Evolutionary conservation across 257 asterid genomes (phyloP).

Genomic region (Lithospermum erythrorhizon): DNA sequence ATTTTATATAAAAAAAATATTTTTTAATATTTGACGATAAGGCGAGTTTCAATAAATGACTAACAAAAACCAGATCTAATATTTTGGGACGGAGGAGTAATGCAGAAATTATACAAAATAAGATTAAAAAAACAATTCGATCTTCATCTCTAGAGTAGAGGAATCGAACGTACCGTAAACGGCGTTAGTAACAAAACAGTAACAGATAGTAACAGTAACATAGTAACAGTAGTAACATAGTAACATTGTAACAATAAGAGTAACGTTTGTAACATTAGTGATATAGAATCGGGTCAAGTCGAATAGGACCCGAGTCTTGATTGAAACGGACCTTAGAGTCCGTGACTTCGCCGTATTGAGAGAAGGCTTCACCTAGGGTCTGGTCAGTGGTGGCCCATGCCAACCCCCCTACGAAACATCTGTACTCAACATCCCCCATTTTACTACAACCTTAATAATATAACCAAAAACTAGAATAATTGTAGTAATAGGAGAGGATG

Average conservation of each 20-base stretch:
- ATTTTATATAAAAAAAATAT: no score
- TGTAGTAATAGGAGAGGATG: no score
- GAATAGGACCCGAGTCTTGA: conserved; percentile 52
- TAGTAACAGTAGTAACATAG: conserved; percentile 32
- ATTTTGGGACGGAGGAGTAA: no score
- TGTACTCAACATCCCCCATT: conserved; percentile 46
- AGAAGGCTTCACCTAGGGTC: conserved; percentile 54
- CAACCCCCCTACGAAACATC: conserved; percentile 94
- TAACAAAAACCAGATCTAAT: no score
- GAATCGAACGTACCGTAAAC: conserved; percentile 76
- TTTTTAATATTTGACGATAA: no score
- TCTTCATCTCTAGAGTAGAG: conserved; percentile 43
- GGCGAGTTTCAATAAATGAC: no score
- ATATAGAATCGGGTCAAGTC: conserved; percentile 18
- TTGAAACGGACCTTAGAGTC: conserved; percentile 92
- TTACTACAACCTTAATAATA: background rate
- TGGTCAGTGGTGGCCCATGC: conserved; percentile 83
- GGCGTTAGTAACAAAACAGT: conserved; percentile 12
- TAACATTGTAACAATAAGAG: conserved; percentile 9
- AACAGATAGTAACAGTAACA: conserved; percentile 34
- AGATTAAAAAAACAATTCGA: conserved; percentile 24
- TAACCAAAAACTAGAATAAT: no score
- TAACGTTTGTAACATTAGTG: conserved; percentile 25
- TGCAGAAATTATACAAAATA: background rate
- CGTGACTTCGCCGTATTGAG: conserved; percentile 52